Evolutionary conservation across 2,329 filamentous ascomycete genomes (phyloP).

Genomic region (Dichotomopilus funicola): DNA sequence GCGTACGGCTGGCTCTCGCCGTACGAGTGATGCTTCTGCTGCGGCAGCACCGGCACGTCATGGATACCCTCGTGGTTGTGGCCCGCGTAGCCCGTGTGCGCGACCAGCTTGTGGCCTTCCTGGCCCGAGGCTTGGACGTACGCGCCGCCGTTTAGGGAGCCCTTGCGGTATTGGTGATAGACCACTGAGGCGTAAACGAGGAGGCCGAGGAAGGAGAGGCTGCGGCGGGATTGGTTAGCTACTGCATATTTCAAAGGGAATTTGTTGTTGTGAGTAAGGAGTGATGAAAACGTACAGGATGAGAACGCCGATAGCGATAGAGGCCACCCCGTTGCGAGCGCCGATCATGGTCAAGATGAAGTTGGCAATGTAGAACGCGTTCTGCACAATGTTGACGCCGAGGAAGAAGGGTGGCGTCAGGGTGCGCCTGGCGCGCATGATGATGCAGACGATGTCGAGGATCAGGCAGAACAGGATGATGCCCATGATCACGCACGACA

Average conservation of each 20-base stretch:
- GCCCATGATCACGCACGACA: slow-evolving; percentile 23
- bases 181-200: slow-evolving; percentile 29
- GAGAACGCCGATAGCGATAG: slow-evolving; percentile 22
- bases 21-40: not conserved
- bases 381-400: slow-evolving; percentile 27
- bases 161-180: slow-evolving; percentile 26
- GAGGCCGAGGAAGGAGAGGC: slow-evolving; percentile 29
- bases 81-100: slow-evolving; percentile 12
- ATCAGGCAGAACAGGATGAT: slow-evolving; percentile 26
- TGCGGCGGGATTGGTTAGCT: slow-evolving; percentile 9
- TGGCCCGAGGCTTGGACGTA: slow-evolving; percentile 17
- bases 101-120: slow-evolving; percentile 14
- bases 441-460: slow-evolving; percentile 29
- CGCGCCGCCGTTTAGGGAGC: slow-evolving; percentile 16
- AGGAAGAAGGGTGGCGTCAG: slow-evolving; percentile 30
- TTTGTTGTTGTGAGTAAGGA: no score
- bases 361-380: slow-evolving; percentile 24
- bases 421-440: slow-evolving; percentile 28
- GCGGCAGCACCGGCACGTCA: not conserved
- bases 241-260: no score
- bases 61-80: not conserved
- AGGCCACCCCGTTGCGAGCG: slow-evolving; percentile 6
- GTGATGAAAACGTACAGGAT: slow-evolving; percentile 24
- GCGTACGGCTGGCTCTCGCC: slow-evolving; percentile 4
- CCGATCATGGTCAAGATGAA: slow-evolving; percentile 26